phyloP scores from a whole-genome alignment of 176 grass and related monocot species.

The Poa pratensis region DNA sequence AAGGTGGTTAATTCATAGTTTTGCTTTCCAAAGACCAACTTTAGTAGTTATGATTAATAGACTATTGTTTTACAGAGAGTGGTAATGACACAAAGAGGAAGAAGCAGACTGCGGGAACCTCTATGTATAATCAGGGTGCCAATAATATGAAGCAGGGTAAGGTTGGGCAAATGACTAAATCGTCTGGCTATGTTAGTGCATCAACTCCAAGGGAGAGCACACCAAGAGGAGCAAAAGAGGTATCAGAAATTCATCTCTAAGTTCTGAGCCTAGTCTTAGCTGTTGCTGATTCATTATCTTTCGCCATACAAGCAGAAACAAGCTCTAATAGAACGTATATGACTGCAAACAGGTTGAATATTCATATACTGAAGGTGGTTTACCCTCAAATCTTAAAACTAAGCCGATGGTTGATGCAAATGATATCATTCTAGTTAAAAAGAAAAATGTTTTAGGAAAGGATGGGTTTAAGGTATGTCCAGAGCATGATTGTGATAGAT shows the following conservation, averaged over 20 bases:
- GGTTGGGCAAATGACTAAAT: slow-evolving; percentile 58
- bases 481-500: slow-evolving; percentile 15
- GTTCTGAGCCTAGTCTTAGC: background rate
- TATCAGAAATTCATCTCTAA: slow-evolving; percentile 42
- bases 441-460: slow-evolving; percentile 74
- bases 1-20: slow-evolving; percentile 63
- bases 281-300: slow-evolving; percentile 38
- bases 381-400: slow-evolving; percentile 62
- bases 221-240: slow-evolving; percentile 78
- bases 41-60: slow-evolving; percentile 42
- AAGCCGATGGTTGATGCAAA: slow-evolving; percentile 55
- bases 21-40: slow-evolving; percentile 12
- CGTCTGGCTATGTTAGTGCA: slow-evolving; percentile 45
- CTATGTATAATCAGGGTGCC: slow-evolving; percentile 5
- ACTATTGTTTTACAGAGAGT: slow-evolving; percentile 61
- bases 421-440: slow-evolving; percentile 74
- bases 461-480: slow-evolving; percentile 79
- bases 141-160: slow-evolving; percentile 63
- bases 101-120: slow-evolving; percentile 50
- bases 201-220: slow-evolving; percentile 63
- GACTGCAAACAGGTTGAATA: slow-evolving; percentile 52
- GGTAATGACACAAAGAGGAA: slow-evolving; percentile 69
- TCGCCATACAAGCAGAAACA: slow-evolving; percentile 20
- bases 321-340: slow-evolving; percentile 39
- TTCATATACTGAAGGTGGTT: slow-evolving; percentile 60